Evolutionary conservation across 2,329 filamentous ascomycete species (phyloP).

Genomic region (Xylariaceae sp.): DNA sequence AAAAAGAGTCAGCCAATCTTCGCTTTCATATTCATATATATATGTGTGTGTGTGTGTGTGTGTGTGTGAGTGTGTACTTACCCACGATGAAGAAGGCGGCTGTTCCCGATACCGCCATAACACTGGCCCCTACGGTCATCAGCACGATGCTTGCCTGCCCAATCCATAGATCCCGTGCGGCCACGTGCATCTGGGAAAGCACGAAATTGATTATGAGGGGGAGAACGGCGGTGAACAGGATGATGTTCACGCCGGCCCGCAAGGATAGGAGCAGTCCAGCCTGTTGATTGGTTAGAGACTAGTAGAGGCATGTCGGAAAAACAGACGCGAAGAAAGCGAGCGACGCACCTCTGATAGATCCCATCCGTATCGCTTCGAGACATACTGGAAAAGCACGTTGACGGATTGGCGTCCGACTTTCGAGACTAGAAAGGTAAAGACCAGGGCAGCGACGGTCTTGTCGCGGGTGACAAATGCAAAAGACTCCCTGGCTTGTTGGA

Average conservation of each 20-base stretch:
- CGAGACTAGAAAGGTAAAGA: constrained; percentile 3
- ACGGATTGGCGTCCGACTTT: constrained; percentile 4
- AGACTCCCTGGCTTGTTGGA: background rate
- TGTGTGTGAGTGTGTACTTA: no score
- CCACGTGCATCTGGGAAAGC: background rate
- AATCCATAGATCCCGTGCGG: constrained; percentile 4
- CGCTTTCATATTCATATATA: no score
- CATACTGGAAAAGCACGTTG: constrained; percentile 3
- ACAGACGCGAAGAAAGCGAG: background rate
- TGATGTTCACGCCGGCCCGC: constrained; percentile 3
- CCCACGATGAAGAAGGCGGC: constrained; percentile 1
- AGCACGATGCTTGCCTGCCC: constrained; percentile 4
- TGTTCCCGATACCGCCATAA: background rate
- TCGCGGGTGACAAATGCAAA: constrained; percentile 3
- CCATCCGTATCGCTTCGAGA: constrained; percentile 3
- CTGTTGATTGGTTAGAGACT: background rate
- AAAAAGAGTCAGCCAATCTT: no score
- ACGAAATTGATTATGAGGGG: constrained; percentile 1
- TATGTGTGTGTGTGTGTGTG: background rate
- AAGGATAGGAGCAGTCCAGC: constrained; percentile 2
- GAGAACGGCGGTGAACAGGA: constrained; percentile 2
- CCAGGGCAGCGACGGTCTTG: background rate
- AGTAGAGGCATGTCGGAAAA: background rate
- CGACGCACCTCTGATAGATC: background rate
- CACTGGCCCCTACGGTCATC: constrained; percentile 1